Conservation (phyloP, 2,329 filamentous ascomycete species). For the Neonectria magnoliae region DNA sequence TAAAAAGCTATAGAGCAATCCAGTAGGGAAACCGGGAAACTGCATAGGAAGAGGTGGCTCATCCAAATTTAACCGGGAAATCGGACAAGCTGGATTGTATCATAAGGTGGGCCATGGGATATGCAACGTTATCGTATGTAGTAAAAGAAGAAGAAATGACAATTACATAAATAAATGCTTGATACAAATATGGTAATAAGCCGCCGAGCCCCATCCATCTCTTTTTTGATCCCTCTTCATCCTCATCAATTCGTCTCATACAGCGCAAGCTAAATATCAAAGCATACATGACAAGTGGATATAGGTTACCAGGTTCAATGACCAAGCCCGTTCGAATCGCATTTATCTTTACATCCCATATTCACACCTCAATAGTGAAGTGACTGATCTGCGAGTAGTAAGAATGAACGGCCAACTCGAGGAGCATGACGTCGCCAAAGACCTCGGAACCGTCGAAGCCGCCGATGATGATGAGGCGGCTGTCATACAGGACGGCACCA, state of each 20-base stretch:
- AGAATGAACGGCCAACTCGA: constrained; percentile 75
- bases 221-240: constrained; percentile 23
- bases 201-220: constrained; percentile 38
- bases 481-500: constrained; percentile 72
- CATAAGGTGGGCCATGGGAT: constrained; percentile 13
- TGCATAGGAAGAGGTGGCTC: background rate
- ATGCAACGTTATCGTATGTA: constrained; percentile 15
- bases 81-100: constrained; percentile 15
- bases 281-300: constrained; percentile 8
- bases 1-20: constrained; percentile 6
- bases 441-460: constrained; percentile 75
- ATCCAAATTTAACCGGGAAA: constrained; percentile 9
- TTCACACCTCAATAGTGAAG: constrained; percentile 73
- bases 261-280: constrained; percentile 22
- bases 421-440: constrained; percentile 73
- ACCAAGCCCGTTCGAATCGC: constrained; percentile 1
- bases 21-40: background rate
- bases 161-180: constrained; percentile 29
- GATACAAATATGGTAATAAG: constrained; percentile 32
- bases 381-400: constrained; percentile 81
- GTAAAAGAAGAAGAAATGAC: constrained; percentile 16
- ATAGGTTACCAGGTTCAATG: background rate
- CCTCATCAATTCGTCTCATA: constrained; percentile 22
- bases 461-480: constrained; percentile 70
- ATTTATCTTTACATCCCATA: background rate